These are phyloP conservation scores for Albugo candida DNA, from an alignment of 352 stramenopile species.

Conservation along the genomic window DNA sequence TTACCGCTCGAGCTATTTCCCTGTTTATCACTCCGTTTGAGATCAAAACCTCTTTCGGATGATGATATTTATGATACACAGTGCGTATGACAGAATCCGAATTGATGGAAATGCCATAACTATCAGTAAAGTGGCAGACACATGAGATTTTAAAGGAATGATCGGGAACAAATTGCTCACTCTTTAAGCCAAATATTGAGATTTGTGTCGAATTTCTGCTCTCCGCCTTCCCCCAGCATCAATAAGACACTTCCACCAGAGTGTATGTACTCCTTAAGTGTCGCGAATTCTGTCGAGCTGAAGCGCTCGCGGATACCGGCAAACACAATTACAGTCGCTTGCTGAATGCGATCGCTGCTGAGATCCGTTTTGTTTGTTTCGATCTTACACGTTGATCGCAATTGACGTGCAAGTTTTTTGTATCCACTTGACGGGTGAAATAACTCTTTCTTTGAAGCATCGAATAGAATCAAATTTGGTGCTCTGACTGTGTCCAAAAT, in stretches of 20 bases:
- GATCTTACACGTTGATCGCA: conserved; percentile 80
- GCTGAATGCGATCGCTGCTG: conserved; percentile 69
- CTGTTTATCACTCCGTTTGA: conserved; percentile 87
- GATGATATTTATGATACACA: conserved; percentile 93
- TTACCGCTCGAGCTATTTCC: conserved; percentile 68
- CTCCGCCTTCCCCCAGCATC: conserved; percentile 82
- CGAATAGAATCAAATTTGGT: conserved; percentile 35
- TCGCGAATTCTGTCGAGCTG: conserved; percentile 68
- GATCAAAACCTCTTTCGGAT: conserved; percentile 92
- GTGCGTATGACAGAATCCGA: conserved; percentile 80
- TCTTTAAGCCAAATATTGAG: conserved; percentile 90
- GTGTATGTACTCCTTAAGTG: conserved; percentile 79
- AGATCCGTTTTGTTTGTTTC: conserved; percentile 90
- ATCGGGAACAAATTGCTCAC: conserved; percentile 14
- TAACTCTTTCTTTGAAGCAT: conserved; percentile 87
- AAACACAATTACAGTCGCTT: conserved; percentile 79
- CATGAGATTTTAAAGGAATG: background rate
- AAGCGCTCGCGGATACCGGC: conserved; percentile 80
- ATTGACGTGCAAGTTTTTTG: conserved; percentile 85
- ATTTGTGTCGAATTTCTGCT: conserved; percentile 82
- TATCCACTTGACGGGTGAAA: conserved; percentile 81
- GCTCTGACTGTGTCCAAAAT: no score
- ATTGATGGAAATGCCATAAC: conserved; percentile 75
- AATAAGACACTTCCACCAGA: conserved; percentile 80
- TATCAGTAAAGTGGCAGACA: conserved; percentile 6